Evolutionary conservation across 2,329 filamentous ascomycete genomes (phyloP).

Genomic region (Ophiostoma sp.): DNA sequence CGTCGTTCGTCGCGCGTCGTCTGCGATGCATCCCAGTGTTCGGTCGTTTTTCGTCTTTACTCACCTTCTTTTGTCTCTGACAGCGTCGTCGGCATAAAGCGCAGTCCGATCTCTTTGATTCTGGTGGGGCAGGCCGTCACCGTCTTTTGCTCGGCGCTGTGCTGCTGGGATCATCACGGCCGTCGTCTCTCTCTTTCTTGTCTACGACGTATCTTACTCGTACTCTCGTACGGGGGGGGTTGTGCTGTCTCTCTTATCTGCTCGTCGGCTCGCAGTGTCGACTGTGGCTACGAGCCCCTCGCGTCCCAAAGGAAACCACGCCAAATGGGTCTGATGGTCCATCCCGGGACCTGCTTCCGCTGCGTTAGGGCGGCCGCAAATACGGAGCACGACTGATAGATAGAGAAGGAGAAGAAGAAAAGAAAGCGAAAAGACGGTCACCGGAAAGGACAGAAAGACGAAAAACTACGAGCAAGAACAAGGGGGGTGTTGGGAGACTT

Average conservation of each 20-base stretch:
- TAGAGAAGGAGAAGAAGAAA: constrained; percentile 11
- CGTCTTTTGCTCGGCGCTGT: background rate
- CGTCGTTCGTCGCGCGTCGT: background rate
- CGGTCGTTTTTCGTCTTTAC: constrained; percentile 4
- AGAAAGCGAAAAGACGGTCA: constrained; percentile 10
- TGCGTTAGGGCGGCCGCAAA: constrained; percentile 23
- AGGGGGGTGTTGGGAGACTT: background rate
- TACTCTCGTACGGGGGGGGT: background rate
- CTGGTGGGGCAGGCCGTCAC: constrained; percentile 2
- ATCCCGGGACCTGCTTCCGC: constrained; percentile 25
- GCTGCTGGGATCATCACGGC: too few relatives aligned
- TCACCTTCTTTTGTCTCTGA: constrained; percentile 12
- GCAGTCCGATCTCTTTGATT: background rate
- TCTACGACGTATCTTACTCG: background rate
- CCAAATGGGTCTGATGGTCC: constrained; percentile 20
- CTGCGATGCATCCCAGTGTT: background rate
- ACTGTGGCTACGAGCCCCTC: background rate
- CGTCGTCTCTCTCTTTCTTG: too few relatives aligned
- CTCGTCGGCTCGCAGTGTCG: background rate
- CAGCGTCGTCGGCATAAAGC: background rate
- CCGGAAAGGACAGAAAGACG: background rate
- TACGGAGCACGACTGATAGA: constrained; percentile 12
- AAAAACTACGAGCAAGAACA: background rate
- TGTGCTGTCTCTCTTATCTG: background rate
- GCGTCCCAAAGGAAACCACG: background rate